Evolutionary conservation across 306 rosid species (phyloP).

Genomic region (Quercus gilva): DNA sequence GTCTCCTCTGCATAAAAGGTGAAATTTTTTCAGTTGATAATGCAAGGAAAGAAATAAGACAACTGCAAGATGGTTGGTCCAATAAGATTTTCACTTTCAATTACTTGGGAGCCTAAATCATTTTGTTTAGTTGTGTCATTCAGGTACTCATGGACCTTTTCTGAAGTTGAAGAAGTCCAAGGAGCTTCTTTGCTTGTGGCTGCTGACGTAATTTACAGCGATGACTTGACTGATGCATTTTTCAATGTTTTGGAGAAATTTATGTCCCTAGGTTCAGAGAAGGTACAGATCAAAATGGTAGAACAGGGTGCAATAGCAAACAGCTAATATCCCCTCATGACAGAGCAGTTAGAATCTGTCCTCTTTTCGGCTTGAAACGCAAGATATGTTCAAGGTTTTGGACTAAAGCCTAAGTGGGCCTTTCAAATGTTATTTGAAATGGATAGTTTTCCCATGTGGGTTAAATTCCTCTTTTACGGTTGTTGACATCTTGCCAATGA

Average conservation of each 20-base stretch:
- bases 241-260: slow-evolving; percentile 58
- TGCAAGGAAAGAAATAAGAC: background rate
- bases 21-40: slow-evolving; percentile 10
- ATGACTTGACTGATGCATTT: slow-evolving; percentile 80
- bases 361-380: background rate
- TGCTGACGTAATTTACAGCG: slow-evolving; percentile 88
- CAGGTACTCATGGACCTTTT: slow-evolving; percentile 72
- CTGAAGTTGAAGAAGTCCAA: slow-evolving; percentile 66
- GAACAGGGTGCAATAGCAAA: background rate
- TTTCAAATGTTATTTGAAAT: background rate
- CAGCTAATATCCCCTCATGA: background rate
- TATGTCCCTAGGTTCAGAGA: slow-evolving; percentile 68
- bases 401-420: background rate
- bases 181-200: slow-evolving; percentile 76
- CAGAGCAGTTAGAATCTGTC: background rate
- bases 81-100: background rate
- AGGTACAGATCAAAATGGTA: slow-evolving; percentile 40
- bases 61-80: background rate
- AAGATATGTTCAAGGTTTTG: background rate
- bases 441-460: background rate
- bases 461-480: background rate
- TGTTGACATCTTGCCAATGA: background rate
- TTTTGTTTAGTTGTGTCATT: slow-evolving; percentile 24
- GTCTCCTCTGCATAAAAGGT: slow-evolving; percentile 46
- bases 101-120: slow-evolving; percentile 1